These are phyloP conservation scores for Plasmodium reichenowi DNA, from an alignment of 169 alveolate genomes.

Conservation along the genomic window DNA sequence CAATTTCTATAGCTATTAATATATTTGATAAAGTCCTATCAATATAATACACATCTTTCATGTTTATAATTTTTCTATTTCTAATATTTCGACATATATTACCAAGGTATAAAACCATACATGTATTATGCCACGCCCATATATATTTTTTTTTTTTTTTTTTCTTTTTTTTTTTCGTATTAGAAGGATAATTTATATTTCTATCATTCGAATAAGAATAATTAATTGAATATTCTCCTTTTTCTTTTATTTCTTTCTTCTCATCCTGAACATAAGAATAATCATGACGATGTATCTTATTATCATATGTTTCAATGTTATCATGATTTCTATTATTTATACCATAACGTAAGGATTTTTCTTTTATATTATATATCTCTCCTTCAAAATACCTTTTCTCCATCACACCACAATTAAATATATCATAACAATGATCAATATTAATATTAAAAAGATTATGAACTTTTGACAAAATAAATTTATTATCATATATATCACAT, in stretches of 20 bases:
- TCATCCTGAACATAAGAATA: not conserved
- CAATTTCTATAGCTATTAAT: not conserved
- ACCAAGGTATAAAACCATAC: slow-evolving; percentile 59
- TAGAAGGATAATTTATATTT: not conserved
- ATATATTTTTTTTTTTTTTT: not conserved
- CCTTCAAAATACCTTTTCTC: not conserved
- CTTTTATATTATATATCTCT: not conserved
- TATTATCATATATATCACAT: slow-evolving; percentile 5
- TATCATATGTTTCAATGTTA: not conserved
- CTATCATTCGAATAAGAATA: not conserved
- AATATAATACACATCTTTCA: slow-evolving; percentile 27
- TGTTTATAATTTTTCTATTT: slow-evolving; percentile 24
- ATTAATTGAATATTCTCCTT: not conserved
- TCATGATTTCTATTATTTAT: no score
- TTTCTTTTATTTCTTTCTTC: not conserved
- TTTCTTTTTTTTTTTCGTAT: not conserved
- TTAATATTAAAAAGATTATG: slow-evolving; percentile 26
- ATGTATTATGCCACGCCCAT: slow-evolving; percentile 74
- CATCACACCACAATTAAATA: not conserved
- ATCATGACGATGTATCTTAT: not conserved
- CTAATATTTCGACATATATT: slow-evolving; percentile 28
- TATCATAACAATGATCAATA: slow-evolving; percentile 43
- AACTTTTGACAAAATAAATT: slow-evolving; percentile 3
- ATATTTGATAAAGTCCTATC: slow-evolving; percentile 18
- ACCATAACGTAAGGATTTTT: not conserved